These are phyloP conservation scores for Chlamydomonas eustigma DNA, from an alignment of 139 green algal species.

Conservation along the genomic window DNA sequence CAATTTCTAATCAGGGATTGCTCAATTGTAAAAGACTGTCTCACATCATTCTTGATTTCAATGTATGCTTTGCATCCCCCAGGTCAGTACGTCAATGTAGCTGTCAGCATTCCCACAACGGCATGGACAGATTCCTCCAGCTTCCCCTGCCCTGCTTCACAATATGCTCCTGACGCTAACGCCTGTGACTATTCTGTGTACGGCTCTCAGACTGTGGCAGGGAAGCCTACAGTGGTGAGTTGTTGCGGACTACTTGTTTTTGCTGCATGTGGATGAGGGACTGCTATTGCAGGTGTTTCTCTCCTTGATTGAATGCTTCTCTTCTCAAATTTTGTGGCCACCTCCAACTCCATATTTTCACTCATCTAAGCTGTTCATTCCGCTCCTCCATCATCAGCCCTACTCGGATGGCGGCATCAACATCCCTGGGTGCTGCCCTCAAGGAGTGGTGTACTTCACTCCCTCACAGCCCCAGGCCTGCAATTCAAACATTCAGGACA, in stretches of 20 bases:
- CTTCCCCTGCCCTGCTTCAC: slow-evolving; percentile 32
- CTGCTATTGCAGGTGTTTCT: not conserved
- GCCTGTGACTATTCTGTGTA: slow-evolving; percentile 35
- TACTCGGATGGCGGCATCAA: slow-evolving; percentile 15
- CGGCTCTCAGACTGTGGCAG: slow-evolving; percentile 22
- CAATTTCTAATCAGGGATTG: not conserved
- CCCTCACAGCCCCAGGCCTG: not conserved
- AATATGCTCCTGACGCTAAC: slow-evolving; percentile 8
- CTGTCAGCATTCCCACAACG: not conserved
- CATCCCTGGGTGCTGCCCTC: slow-evolving; percentile 33
- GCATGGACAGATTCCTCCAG: slow-evolving; percentile 8
- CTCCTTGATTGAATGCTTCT: not conserved
- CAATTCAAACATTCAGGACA: slow-evolving; percentile 13
- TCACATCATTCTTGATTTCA: not conserved
- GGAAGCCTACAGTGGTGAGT: slow-evolving; percentile 2
- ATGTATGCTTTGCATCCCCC: not conserved
- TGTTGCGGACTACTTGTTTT: not conserved
- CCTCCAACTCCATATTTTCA: not conserved
- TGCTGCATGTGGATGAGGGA: not conserved
- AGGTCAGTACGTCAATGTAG: slow-evolving; percentile 10
- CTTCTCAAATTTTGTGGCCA: not conserved
- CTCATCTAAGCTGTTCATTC: no score
- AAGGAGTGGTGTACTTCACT: slow-evolving; percentile 31
- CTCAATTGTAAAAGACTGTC: not conserved
- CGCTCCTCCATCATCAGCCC: not conserved